Base-by-base conservation (phyloP, 148 eudicot genomes). In the Tetragonia tetragonoides region DNA sequence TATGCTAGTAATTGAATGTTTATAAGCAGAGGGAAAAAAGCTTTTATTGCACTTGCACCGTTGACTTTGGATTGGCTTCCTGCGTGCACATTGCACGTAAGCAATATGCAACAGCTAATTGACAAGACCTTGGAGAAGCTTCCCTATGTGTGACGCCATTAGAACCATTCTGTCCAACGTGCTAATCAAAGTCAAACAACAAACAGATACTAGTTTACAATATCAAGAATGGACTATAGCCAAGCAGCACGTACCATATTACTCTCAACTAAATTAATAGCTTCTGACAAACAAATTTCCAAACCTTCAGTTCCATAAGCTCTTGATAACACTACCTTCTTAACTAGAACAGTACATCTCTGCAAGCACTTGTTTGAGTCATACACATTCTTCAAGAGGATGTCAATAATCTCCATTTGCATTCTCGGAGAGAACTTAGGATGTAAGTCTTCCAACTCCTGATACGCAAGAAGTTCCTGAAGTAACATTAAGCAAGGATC, bases 391-490 rank as follows among this genome's bases (percentile, higher is more conserved):
- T 84, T 78, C 78, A 93, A 81, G 70, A 93, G 92, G 74, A 85
- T 81, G 64, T 72, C 86, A 61, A 90, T 81, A 71, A 91, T 81
- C 66, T 85, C 75, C 88, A 87, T 76, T 84, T 84, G 87, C 97
- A 93, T 89, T 84, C 80, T 83, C 75, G 84, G 89, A 83, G 86
- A 84, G 47, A 90, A 86, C 72, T 66, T 63, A 57, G 91, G 91
- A 77, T 87, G 84, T 75, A 81, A 59, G 60, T 70, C 77, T 61
- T 82, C 84, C 80, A 89, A 65, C 80, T 88, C 97, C 57, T 81
- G 83, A 80, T 93, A 95, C 67, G 87, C 86, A 61, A 59, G 63
- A 77, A 95, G 92, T 80, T 95, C 99, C 99, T 95, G 86, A 38
- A 72, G 76, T 73, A 76, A 72, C 66, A 10, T 57, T 68, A 41